Evolutionary conservation across 2,329 filamentous ascomycete genomes (phyloP), one percentile per base, ranked within the genome.

Genomic region (Nigrospora osmanthi): DNA sequence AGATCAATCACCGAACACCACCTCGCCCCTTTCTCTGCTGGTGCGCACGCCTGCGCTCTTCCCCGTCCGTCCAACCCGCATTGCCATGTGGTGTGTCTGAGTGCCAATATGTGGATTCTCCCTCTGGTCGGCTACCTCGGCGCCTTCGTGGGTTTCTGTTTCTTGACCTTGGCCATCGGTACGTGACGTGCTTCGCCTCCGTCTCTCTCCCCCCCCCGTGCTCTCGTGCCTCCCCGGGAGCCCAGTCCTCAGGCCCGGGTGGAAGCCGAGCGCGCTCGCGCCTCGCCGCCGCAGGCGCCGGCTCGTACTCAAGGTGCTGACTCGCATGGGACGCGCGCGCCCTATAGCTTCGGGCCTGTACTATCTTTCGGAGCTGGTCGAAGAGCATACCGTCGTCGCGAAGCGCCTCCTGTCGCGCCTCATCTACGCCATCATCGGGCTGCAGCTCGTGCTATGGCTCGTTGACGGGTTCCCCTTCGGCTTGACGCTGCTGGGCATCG

Each of bases 361-460:
- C 71, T 98, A 98, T 65, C 84, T 98, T 44, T 96, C 91, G 19
- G 93, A 98, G 66, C 82, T 97, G 13, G 93, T 98, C 49, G 93
- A 98, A 69, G 93, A 98, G 66, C 91, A 98, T 62, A 96, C 91
- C 4, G 91, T 97, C 11, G 68, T 95, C 50, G 87, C 90, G 12
- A 95, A 95, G 63, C 87, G 85, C 46, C 72, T 96, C n/a, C 75
- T 98, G 43, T 85, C 79, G 32, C 83, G 81, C 36, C 73, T 97
- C 45, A 96, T 97, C 58, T 95, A 95, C 69, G 71, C 69, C 50
- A 81, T 95, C 52, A 84, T 96, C 49, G 76, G 58, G 30, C 62
- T 89, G 7, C 91, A 96, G 63, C 49, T 81, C 11, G 68, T 91
- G 4, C 81, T 97, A 11, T 83, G 81, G 59, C 50, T 93, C 14